Evolutionary conservation across 2,329 filamentous ascomycete genomes (phyloP).

Genomic region (Plectosphaerella cucumerina): DNA sequence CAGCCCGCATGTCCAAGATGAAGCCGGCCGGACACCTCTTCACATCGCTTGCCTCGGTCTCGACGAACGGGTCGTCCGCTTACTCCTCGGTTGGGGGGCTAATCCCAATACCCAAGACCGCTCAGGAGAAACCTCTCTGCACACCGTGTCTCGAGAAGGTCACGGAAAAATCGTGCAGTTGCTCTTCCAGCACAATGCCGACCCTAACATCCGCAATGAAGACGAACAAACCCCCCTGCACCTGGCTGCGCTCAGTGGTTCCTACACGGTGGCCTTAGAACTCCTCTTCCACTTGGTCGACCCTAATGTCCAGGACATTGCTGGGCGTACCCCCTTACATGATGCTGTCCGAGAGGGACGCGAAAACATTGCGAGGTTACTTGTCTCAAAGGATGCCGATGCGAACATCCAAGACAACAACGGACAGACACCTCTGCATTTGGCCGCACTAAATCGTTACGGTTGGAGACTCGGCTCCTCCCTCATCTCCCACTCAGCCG

Average conservation of each 20-base stretch:
- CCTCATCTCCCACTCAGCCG: no score
- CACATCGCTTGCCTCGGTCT: not conserved
- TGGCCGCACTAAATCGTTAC: no score
- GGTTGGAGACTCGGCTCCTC: no score
- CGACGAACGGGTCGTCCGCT: no score
- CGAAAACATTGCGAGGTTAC: not conserved
- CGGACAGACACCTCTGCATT: not conserved
- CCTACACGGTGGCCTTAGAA: not conserved
- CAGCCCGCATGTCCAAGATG: not conserved
- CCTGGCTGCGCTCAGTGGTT: not conserved
- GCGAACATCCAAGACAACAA: not conserved
- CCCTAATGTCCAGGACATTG: not conserved
- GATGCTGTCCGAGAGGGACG: not conserved
- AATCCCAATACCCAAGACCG: no score
- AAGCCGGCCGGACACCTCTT: not conserved
- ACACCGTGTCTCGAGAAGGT: no score
- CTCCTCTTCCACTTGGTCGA: not conserved
- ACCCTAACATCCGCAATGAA: no score
- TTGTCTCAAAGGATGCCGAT: not conserved
- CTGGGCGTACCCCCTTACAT: not conserved
- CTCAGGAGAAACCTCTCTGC: no score
- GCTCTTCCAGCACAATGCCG: no score
- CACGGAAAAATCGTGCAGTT: no score
- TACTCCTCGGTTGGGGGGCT: no score
- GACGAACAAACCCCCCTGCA: not conserved